Percentiles rank a stretch among this genome's conserved stretches.
Conservation (phyloP, 1,139 yeast species). For the Kodamaea sp. region DNA sequence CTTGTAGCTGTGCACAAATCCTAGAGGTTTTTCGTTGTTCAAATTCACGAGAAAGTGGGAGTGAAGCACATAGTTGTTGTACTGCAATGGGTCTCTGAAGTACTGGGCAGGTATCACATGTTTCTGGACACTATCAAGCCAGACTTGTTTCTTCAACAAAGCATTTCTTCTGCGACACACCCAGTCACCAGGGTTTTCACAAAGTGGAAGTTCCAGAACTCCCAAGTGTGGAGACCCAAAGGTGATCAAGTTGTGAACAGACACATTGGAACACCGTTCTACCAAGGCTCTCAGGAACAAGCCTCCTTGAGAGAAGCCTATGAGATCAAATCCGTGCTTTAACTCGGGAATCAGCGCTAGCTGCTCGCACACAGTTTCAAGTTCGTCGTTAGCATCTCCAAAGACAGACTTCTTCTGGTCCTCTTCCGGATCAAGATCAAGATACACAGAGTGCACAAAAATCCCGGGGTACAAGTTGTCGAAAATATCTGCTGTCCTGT, state of each 20-base stretch:
- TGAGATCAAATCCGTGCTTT: slow-evolving; percentile 62
- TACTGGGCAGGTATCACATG: slow-evolving; percentile 73
- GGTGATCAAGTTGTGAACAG: slow-evolving; percentile 58
- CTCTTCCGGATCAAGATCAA: slow-evolving; percentile 48
- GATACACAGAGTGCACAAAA: slow-evolving; percentile 51
- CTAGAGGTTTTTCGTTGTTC: slow-evolving; percentile 57
- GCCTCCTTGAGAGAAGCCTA: slow-evolving; percentile 87
- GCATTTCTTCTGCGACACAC: slow-evolving; percentile 59
- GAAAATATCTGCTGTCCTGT: slow-evolving; percentile 45
- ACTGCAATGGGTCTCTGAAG: slow-evolving; percentile 56
- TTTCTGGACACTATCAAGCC: slow-evolving; percentile 58
- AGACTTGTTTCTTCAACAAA: slow-evolving; percentile 59
- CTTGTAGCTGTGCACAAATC: slow-evolving; percentile 34
- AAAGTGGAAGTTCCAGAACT: slow-evolving; percentile 66
- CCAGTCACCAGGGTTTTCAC: slow-evolving; percentile 56
- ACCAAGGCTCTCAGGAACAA: slow-evolving; percentile 65
- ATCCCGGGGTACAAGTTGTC: slow-evolving; percentile 50
- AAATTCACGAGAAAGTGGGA: slow-evolving; percentile 62
- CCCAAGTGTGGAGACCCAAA: slow-evolving; percentile 88
- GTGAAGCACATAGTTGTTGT: slow-evolving; percentile 48
- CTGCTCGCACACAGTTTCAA: slow-evolving; percentile 41
- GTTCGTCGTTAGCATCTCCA: slow-evolving; percentile 56
- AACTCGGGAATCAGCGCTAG: slow-evolving; percentile 43
- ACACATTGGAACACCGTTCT: slow-evolving; percentile 54
- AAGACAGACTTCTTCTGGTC: slow-evolving; percentile 60